Base-by-base conservation (phyloP, 2,329 filamentous ascomycete genomes). In the Alternaria ventricosa region DNA sequence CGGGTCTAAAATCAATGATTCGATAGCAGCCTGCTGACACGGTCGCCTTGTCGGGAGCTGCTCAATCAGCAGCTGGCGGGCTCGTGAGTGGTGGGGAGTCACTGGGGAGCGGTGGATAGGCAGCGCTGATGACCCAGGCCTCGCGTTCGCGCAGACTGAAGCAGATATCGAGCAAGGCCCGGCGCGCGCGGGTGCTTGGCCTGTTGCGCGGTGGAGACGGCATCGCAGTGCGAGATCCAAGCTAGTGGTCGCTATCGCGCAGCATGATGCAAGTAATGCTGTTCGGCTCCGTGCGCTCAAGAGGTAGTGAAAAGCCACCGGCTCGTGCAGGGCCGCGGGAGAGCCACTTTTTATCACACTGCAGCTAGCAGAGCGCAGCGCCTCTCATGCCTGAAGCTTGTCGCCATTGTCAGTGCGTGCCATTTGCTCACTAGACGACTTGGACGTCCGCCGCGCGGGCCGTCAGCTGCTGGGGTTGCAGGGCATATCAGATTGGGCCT, bases 1-100 rank as follows among this genome's bases (percentile, higher is more conserved):
- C 62, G 69, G 66, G 36, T 60, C 49, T 36, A 55, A 61, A 55
- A 55, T 59, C 57, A 59, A 63, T 75, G 75, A 78, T 78, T 78
- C 70, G 75, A 71, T 66, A 57, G 70, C 63, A 61, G 60, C 71
- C 73, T 73, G 71, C 74, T 76, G 74, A 77, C 75, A 71, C 69
- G 59, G 36, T 68, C 64, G 72, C 66, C 63, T 69, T 61, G 59
- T 30, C 45, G 59, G 54, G 55, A 46, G 46, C 45, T 71, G 73
- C 66, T 76, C 74, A 70, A 76, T 78, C 75, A 78, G 75, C 74
- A 71, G 66, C 61, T 46, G 44, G 50, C 49, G 63, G 41, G 58
- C 64, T 30, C 62, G 50, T 74, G 71, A 78, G 57, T 75, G 75
- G 74, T 58, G 46, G 54, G 46, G 25, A 33, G 33, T 36, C 33